phyloP scores from a whole-genome alignment of 2,329 filamentous ascomycete species.

The Arachnomyces sp. region DNA sequence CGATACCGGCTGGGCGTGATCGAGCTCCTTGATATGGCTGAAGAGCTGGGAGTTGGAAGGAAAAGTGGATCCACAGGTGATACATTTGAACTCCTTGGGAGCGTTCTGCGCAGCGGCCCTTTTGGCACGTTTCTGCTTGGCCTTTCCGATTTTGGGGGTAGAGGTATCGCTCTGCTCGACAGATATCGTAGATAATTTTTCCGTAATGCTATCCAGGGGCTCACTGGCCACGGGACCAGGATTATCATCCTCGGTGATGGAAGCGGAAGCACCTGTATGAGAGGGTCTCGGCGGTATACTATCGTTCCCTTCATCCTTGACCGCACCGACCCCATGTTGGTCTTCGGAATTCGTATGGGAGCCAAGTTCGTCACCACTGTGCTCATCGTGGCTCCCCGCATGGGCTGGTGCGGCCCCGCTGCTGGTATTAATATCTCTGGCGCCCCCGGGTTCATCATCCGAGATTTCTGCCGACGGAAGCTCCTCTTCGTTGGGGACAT shows the following conservation, averaged over 20 bases:
- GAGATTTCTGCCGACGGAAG: background rate
- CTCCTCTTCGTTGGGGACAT: background rate
- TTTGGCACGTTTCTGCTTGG: conserved; percentile 46
- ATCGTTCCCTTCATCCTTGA: too few relatives aligned
- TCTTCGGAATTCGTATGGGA: too few relatives aligned
- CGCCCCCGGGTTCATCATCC: too few relatives aligned
- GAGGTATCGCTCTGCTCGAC: conserved; percentile 14
- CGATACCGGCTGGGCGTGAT: conserved; percentile 51
- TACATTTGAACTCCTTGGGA: conserved; percentile 55
- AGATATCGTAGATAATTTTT: conserved; percentile 8
- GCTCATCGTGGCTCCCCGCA: too few relatives aligned
- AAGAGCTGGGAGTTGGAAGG: conserved; percentile 66
- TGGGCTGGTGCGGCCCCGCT: too few relatives aligned
- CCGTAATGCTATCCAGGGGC: conserved; percentile 3
- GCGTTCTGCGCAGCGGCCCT: conserved; percentile 34
- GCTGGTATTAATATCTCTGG: too few relatives aligned
- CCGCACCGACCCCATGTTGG: too few relatives aligned
- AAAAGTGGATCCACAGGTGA: conserved; percentile 70
- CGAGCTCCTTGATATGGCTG: conserved; percentile 57
- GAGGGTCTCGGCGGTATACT: too few relatives aligned
- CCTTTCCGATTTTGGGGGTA: conserved; percentile 39
- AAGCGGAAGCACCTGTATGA: too few relatives aligned
- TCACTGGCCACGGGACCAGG: too few relatives aligned
- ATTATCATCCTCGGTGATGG: conserved; percentile 1
- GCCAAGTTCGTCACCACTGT: too few relatives aligned